Evolutionary conservation across 129 eudicot species (phyloP).

Genomic region (Sambucus nigra): DNA sequence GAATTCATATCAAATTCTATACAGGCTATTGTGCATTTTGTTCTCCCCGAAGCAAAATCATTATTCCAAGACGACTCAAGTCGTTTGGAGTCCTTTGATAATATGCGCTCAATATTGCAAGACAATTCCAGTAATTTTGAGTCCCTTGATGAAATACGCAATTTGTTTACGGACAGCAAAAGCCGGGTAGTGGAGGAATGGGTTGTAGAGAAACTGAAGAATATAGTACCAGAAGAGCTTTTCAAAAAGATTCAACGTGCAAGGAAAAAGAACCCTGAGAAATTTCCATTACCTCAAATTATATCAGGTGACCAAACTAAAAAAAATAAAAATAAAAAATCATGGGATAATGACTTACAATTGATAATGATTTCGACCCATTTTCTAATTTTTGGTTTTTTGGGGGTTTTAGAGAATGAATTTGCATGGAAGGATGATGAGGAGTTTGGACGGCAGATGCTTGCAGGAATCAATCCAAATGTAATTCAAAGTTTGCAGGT

Average conservation of each 20-base stretch:
- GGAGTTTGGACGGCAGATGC: constrained; percentile 24
- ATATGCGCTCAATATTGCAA: not conserved
- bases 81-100: constrained; percentile 12
- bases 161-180: constrained; percentile 1
- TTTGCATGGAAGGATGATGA: constrained; percentile 21
- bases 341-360: not conserved
- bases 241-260: constrained; percentile 9
- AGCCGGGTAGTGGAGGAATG: not conserved
- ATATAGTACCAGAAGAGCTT: constrained; percentile 7
- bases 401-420: constrained; percentile 8
- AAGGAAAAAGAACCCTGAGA: not conserved
- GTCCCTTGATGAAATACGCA: constrained; percentile 11
- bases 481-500: constrained; percentile 15
- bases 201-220: constrained; percentile 11
- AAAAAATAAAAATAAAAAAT: too few relatives aligned
- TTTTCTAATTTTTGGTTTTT: not conserved
- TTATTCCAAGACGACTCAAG: not conserved
- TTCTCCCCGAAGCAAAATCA: constrained; percentile 4
- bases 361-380: not conserved
- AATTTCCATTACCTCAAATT: constrained; percentile 13
- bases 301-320: constrained; percentile 10
- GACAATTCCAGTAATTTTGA: constrained; percentile 9
- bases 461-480: constrained; percentile 25
- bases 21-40: constrained; percentile 11
- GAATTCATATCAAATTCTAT: constrained; percentile 13